phyloP scores from a whole-genome alignment of 768 basidiomycete genomes.

The Xanthoconium purpureum region DNA sequence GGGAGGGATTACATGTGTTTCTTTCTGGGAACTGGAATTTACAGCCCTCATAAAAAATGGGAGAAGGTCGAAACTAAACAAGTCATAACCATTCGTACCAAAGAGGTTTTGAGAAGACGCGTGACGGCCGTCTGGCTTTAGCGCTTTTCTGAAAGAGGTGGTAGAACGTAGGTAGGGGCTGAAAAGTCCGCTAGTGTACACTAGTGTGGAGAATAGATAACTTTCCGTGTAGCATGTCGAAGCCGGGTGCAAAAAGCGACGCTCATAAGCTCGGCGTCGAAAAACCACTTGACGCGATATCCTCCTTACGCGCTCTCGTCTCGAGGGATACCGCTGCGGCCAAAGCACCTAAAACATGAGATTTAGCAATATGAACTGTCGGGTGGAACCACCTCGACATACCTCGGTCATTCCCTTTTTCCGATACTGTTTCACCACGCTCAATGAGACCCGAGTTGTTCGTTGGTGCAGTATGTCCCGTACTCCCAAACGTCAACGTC shows the following conservation, averaged over 20 bases:
- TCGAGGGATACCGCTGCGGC: not conserved
- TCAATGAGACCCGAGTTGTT: not conserved
- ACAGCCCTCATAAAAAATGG: conserved; percentile 20
- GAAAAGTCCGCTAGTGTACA: too few species aligned
- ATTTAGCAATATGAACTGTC: not conserved
- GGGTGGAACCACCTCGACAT: not conserved
- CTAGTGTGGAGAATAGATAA: not conserved
- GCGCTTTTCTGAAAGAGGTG: not conserved
- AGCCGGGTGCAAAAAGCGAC: not conserved
- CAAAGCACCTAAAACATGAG: not conserved
- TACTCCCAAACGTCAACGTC: conserved; percentile 5
- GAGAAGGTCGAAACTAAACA: conserved; percentile 17
- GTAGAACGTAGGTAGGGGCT: too few species aligned
- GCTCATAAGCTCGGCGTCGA: not conserved
- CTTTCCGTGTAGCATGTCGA: not conserved
- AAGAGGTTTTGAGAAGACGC: conserved; percentile 10
- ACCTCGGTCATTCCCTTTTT: conserved; percentile 4
- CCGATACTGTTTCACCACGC: not conserved
- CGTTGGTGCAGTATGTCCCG: not conserved
- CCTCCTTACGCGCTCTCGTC: not conserved
- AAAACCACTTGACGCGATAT: not conserved
- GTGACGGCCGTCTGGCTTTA: conserved; percentile 20
- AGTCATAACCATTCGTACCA: conserved; percentile 19
- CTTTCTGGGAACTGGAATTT: conserved; percentile 21
- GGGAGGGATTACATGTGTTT: conserved; percentile 20